phyloP scores from a whole-genome alignment of 306 rosid species.

The Canavalia ensiformis region DNA sequence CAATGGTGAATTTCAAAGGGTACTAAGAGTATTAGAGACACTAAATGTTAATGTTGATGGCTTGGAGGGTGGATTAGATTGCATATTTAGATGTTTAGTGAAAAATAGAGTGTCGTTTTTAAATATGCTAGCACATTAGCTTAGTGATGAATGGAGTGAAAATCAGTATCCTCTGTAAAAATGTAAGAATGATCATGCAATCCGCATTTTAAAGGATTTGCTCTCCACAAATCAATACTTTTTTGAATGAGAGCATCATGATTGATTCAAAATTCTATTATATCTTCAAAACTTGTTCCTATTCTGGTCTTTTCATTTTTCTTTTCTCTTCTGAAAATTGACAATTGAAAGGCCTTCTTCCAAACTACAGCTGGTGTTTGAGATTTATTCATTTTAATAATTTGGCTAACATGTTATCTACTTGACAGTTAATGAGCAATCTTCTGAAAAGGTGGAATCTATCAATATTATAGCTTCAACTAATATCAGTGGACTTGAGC shows the following conservation, averaged over 20 bases:
- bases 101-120: slow-evolving; percentile 81
- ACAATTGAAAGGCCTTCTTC: background rate
- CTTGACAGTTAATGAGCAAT: slow-evolving; percentile 12
- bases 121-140: slow-evolving; percentile 65
- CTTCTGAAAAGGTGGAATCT: slow-evolving; percentile 11
- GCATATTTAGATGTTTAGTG: slow-evolving; percentile 70
- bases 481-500: background rate
- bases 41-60: slow-evolving; percentile 57
- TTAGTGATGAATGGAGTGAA: background rate
- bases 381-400: slow-evolving; percentile 1
- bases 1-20: slow-evolving; percentile 57
- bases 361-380: background rate
- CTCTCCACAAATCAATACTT: slow-evolving; percentile 14
- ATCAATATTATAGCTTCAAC: background rate
- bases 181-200: slow-evolving; percentile 37
- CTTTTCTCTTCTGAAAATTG: background rate
- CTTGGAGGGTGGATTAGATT: slow-evolving; percentile 64
- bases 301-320: background rate
- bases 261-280: slow-evolving; percentile 20
- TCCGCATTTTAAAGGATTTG: slow-evolving; percentile 49
- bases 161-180: slow-evolving; percentile 36
- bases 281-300: background rate
- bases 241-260: slow-evolving; percentile 32
- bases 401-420: background rate
- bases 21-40: slow-evolving; percentile 57